Base-by-base conservation (phyloP, 805 yeast genomes). In the baker's yeast (Saccharomyces cerevisiae) region DNA sequence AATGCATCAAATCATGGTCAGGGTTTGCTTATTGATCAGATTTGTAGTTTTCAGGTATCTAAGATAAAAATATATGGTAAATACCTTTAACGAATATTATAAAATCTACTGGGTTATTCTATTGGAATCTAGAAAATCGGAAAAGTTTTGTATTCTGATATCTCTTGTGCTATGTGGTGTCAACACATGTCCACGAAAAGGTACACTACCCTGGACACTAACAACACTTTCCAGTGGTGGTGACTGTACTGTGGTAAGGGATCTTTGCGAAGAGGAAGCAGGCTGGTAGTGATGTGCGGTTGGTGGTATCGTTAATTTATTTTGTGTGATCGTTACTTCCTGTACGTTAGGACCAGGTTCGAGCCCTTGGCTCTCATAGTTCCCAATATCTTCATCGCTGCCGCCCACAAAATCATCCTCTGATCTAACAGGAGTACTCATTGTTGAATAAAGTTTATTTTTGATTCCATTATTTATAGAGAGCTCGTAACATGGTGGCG, bases 401-500 rank as follows among this genome's bases (percentile, higher is more conserved):
- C 43, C 17, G 17, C 43, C 43, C 11, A 17, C 43, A 36, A 36
- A n/a, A 36, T 36, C 43, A 36, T 36, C 9, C 8, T 2, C 43
- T 17, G 24, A 36, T 36, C 43, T 21, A 21, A 36, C 22, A 5
- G 43, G 43, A 22, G 43, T 36, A 17, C 43, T 36, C 24, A 36
- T 36, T 17, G 43, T 17, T 36, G 43, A 36, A 36, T 36, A 36
- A n/a, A 36, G 24, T 36, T 36, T 36, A 9, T 36, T 36, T 17
- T 17, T 36, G 2, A 24, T 36, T 36, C 9, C 8, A 9, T 9
- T 36, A 17, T 6, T 36, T 17, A 51, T 47, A 28, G 59, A 65
- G 47, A 63, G 65, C 48, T 72, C 77, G 69, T 94, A 92, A 2
- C 83, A 81, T 1, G 99, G 99, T 0, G 99, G 99, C 24, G 91